phyloP scores from a whole-genome alignment of 2,329 filamentous ascomycete species.

The Diplodia sapinea region DNA sequence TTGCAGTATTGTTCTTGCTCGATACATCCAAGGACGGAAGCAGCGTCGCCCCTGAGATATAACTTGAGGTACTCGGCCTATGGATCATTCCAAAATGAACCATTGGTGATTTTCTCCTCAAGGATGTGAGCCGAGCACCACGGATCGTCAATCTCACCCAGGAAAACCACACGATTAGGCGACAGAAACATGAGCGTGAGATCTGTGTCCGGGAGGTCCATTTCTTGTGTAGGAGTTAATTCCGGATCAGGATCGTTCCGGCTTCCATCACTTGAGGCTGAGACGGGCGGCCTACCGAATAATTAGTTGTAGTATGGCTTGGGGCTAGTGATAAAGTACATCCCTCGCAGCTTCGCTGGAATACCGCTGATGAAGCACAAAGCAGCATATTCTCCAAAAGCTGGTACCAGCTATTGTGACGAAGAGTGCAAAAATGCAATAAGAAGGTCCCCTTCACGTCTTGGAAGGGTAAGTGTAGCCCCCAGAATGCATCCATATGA shows the following conservation, averaged over 20 bases:
- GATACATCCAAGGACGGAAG: slow-evolving; percentile 29
- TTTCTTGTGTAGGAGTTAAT: slow-evolving; percentile 38
- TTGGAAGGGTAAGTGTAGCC: slow-evolving; percentile 42
- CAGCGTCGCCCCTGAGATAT: slow-evolving; percentile 22
- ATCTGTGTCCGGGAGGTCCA: slow-evolving; percentile 42
- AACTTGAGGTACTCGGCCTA: not conserved
- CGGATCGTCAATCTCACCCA: slow-evolving; percentile 38
- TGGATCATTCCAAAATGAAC: not conserved
- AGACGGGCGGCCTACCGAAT: no score
- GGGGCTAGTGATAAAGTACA: slow-evolving; percentile 37
- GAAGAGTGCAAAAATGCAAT: slow-evolving; percentile 47
- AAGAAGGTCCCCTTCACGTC: slow-evolving; percentile 41
- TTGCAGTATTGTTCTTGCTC: slow-evolving; percentile 32
- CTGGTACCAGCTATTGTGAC: slow-evolving; percentile 36
- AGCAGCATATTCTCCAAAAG: slow-evolving; percentile 38
- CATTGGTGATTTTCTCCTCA: not conserved
- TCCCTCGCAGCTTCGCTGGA: slow-evolving; percentile 35
- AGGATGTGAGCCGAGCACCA: slow-evolving; percentile 40
- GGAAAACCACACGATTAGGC: slow-evolving; percentile 39
- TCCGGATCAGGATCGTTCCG: not conserved
- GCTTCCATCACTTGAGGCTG: no score
- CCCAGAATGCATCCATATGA: slow-evolving; percentile 41
- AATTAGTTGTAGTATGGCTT: slow-evolving; percentile 21
- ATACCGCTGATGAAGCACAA: slow-evolving; percentile 36
- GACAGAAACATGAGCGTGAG: slow-evolving; percentile 42